Percentiles rank a stretch among this genome's conserved stretches.
Evolutionary conservation across 2,329 filamentous ascomycete species (phyloP).

Genomic region (Didymella lethalis): DNA sequence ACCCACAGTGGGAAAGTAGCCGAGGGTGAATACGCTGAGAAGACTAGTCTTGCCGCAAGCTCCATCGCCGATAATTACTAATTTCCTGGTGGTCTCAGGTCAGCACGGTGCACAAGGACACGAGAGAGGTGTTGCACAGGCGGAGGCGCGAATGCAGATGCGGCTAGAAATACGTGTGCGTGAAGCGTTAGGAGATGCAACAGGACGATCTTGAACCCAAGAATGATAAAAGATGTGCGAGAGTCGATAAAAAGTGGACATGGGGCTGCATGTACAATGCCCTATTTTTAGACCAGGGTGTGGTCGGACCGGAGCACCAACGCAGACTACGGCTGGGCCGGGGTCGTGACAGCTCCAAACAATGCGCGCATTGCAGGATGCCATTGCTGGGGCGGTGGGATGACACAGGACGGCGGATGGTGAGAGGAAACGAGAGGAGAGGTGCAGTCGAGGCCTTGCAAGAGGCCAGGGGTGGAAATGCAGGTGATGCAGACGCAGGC

Average conservation of each 20-base stretch:
- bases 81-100: constrained; percentile 69
- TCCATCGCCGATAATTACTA: constrained; percentile 96
- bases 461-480: neutral
- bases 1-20: constrained; percentile 96
- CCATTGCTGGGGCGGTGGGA: neutral
- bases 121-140: constrained; percentile 14
- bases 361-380: constrained; percentile 14
- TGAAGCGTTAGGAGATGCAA: constrained; percentile 18
- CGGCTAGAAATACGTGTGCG: constrained; percentile 23
- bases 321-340: constrained; percentile 48
- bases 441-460: neutral
- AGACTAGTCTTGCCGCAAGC: constrained; percentile 98
- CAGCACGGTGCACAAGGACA: constrained; percentile 31
- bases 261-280: constrained; percentile 40
- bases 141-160: constrained; percentile 16
- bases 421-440: neutral
- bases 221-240: constrained; percentile 30
- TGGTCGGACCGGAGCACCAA: constrained; percentile 49
- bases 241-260: constrained; percentile 47
- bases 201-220: constrained; percentile 24
- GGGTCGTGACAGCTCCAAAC: constrained; percentile 26
- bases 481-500: constrained; percentile 4
- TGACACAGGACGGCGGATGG: neutral
- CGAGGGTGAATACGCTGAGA: constrained; percentile 95
- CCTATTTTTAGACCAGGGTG: constrained; percentile 50